Conservation (phyloP, 176 grass and related monocot species). For the Phragmites australis region DNA sequence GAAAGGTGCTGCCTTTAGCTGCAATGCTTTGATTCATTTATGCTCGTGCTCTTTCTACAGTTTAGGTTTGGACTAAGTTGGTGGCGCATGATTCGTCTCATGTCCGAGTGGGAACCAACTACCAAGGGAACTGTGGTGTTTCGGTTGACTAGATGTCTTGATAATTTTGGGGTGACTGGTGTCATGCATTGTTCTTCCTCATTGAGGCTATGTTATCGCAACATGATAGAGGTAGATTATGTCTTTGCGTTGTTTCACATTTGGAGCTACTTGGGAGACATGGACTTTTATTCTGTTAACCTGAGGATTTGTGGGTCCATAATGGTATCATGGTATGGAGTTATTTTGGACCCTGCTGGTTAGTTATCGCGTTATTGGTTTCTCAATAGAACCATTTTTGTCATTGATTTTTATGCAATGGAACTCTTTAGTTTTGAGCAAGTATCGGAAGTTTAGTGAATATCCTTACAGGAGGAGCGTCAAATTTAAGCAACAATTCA, state of each 20-base stretch:
- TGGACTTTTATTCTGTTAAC: slow-evolving; percentile 1
- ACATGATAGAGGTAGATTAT: neutral
- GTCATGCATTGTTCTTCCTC: neutral
- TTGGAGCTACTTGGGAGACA: neutral
- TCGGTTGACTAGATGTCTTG: neutral
- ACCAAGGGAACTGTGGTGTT: neutral
- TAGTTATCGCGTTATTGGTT: neutral
- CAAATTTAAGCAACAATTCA: neutral
- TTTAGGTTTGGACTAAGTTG: neutral
- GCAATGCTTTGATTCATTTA: neutral
- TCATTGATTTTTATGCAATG: neutral
- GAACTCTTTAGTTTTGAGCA: neutral
- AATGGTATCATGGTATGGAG: neutral
- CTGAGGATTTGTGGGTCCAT: neutral
- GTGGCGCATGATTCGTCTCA: neutral
- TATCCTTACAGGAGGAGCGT: neutral
- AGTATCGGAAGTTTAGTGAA: neutral
- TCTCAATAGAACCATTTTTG: neutral
- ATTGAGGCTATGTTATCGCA: neutral
- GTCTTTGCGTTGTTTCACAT: slow-evolving; percentile 2
- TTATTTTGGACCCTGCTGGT: neutral
- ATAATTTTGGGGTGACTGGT: neutral
- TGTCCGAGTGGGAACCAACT: neutral
- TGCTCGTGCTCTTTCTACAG: neutral
- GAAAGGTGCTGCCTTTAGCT: slow-evolving; percentile 19